phyloP scores from a whole-genome alignment of 106 monocot genomes.

The Agapanthus africanus region DNA sequence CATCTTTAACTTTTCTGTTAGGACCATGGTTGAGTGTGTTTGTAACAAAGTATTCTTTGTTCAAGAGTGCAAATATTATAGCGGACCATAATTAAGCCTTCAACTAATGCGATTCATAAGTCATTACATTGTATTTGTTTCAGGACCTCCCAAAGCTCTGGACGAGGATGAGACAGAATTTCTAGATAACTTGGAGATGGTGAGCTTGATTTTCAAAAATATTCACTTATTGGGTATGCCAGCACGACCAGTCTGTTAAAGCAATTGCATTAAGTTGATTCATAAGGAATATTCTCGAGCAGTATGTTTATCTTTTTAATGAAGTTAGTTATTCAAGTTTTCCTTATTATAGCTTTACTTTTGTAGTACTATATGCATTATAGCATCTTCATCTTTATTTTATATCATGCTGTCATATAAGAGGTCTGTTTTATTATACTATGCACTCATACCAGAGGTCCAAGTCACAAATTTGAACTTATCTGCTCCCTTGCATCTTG shows the following conservation, averaged over 20 bases:
- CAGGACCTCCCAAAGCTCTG: conserved; percentile 97
- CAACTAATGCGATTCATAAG: background rate
- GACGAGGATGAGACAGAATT: conserved; percentile 98
- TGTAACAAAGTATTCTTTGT: no score
- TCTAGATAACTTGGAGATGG: conserved; percentile 79
- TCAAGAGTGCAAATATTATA: background rate
- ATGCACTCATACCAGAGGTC: no score
- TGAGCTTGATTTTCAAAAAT: conserved; percentile 38
- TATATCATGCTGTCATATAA: background rate
- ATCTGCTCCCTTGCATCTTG: background rate
- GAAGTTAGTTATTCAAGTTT: background rate
- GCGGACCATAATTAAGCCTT: background rate
- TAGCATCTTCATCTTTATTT: background rate
- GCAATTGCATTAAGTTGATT: background rate
- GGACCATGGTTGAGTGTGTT: background rate
- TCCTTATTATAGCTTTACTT: no score
- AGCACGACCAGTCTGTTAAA: background rate
- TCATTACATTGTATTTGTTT: conserved; percentile 7
- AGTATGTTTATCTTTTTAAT: background rate
- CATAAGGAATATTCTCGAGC: background rate
- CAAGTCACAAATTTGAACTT: background rate
- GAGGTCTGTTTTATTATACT: no score
- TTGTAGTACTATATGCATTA: no score
- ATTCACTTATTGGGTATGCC: conserved; percentile 18
- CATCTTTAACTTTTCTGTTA: background rate